Conservation (phyloP, 179 eudicot genomes). For the Actinidia arguta region DNA sequence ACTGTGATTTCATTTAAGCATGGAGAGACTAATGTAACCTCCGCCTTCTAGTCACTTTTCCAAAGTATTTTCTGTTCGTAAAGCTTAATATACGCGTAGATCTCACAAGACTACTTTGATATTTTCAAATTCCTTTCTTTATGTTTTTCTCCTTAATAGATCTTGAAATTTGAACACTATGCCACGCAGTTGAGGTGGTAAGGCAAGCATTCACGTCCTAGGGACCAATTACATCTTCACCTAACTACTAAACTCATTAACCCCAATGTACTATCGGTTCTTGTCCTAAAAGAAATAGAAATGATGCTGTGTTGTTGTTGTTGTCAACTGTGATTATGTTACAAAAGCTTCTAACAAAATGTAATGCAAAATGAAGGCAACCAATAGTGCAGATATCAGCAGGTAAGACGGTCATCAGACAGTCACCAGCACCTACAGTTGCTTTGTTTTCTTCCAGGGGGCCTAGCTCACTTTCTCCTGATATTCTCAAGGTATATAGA, state of each 20-base stretch:
- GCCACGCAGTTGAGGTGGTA: too few relatives aligned
- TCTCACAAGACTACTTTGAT: too few relatives aligned
- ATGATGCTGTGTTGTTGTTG: not conserved
- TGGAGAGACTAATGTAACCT: not conserved
- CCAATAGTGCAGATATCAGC: constrained; percentile 39
- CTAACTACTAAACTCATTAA: too few relatives aligned
- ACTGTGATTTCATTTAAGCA: not conserved
- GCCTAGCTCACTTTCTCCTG: constrained; percentile 55
- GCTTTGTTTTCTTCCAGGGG: constrained; percentile 61
- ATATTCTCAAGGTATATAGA: constrained; percentile 50
- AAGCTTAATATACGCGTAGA: too few relatives aligned
- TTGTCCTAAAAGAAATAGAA: too few relatives aligned
- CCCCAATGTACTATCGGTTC: too few relatives aligned
- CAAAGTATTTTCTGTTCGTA: not conserved
- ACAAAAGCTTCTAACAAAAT: not conserved
- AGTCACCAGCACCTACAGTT: constrained; percentile 49
- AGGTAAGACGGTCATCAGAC: constrained; percentile 35
- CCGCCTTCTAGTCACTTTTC: not conserved
- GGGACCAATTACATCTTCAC: too few relatives aligned
- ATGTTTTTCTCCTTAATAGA: too few relatives aligned
- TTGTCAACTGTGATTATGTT: not conserved
- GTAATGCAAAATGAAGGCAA: constrained; percentile 17
- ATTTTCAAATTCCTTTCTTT: too few relatives aligned
- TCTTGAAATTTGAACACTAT: too few relatives aligned
- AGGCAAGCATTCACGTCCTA: too few relatives aligned